Evolutionary conservation across 129 eudicot genomes (phyloP).

Genomic region (Tagetes patula): DNA sequence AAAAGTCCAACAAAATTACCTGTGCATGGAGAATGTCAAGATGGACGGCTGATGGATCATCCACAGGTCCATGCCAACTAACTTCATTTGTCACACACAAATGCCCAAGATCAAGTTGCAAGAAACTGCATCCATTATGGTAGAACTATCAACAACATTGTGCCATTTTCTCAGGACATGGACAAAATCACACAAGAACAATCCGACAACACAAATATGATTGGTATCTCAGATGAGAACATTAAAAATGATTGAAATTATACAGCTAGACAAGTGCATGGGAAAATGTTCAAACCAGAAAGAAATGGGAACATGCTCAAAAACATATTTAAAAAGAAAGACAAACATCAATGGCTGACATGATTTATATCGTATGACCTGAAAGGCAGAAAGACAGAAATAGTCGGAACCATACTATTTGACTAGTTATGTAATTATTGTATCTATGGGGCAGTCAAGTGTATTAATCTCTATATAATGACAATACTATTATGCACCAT

Average conservation of each 20-base stretch:
- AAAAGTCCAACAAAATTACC: constrained; percentile 35
- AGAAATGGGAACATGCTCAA: constrained; percentile 9
- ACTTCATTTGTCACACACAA: constrained; percentile 65
- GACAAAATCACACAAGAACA: constrained; percentile 9
- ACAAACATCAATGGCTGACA: not conserved
- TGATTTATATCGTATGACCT: not conserved
- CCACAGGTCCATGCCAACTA: constrained; percentile 89
- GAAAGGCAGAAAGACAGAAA: not conserved
- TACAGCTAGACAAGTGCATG: constrained; percentile 6
- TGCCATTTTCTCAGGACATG: constrained; percentile 12
- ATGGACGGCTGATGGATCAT: constrained; percentile 92
- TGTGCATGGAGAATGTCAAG: constrained; percentile 97
- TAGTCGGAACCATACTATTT: too few species aligned
- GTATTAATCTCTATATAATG: too few species aligned
- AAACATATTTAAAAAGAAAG: constrained; percentile 4
- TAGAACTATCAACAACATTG: constrained; percentile 5
- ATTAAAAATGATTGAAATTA: not conserved
- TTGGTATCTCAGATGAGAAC: constrained; percentile 1
- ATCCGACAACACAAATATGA: constrained; percentile 15
- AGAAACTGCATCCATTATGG: constrained; percentile 57
- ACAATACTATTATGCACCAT: too few species aligned
- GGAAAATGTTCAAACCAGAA: not conserved
- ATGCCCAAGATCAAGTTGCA: constrained; percentile 95
- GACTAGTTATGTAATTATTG: too few species aligned
- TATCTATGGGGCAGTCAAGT: too few species aligned